phyloP scores from a whole-genome alignment of 306 rosid species.

The Dryas alaskensis region DNA sequence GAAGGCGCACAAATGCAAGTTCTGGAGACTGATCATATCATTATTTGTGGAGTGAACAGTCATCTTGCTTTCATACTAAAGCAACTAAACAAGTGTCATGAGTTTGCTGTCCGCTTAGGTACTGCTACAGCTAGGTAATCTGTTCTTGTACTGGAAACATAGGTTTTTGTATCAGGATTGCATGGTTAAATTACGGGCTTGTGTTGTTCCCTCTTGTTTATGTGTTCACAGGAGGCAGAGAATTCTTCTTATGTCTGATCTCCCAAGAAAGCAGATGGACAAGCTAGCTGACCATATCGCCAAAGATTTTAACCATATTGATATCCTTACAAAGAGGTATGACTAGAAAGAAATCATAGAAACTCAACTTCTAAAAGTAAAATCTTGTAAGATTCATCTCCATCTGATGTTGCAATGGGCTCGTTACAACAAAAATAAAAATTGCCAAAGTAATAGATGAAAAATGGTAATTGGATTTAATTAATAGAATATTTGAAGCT shows the following conservation, averaged over 20 bases:
- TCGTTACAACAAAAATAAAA: not conserved
- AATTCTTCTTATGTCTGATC: conserved; percentile 93
- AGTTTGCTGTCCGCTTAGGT: conserved; percentile 85
- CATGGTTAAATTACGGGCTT: conserved; percentile 33
- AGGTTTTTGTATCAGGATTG: conserved; percentile 31
- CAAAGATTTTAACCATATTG: conserved; percentile 80
- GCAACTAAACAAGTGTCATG: conserved; percentile 88
- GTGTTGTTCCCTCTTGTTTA: conserved; percentile 23
- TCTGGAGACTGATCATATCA: conserved; percentile 89
- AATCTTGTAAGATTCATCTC: not conserved
- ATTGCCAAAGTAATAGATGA: not conserved
- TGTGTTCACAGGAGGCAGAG: conserved; percentile 74
- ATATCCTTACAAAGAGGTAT: conserved; percentile 90
- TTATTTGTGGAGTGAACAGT: conserved; percentile 86
- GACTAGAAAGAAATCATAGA: conserved; percentile 25
- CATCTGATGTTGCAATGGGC: conserved; percentile 4
- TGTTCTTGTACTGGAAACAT: conserved; percentile 22
- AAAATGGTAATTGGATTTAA: conserved; percentile 3
- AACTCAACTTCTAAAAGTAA: not conserved
- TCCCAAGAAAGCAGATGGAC: conserved; percentile 94
- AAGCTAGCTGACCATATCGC: conserved; percentile 65
- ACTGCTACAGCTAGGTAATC: conserved; percentile 90
- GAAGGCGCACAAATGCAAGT: conserved; percentile 98
- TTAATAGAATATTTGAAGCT: conserved; percentile 12
- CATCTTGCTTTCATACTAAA: conserved; percentile 80